phyloP scores from a whole-genome alignment of 768 basidiomycete genomes.

The Cystofilobasidium macerans region DNA sequence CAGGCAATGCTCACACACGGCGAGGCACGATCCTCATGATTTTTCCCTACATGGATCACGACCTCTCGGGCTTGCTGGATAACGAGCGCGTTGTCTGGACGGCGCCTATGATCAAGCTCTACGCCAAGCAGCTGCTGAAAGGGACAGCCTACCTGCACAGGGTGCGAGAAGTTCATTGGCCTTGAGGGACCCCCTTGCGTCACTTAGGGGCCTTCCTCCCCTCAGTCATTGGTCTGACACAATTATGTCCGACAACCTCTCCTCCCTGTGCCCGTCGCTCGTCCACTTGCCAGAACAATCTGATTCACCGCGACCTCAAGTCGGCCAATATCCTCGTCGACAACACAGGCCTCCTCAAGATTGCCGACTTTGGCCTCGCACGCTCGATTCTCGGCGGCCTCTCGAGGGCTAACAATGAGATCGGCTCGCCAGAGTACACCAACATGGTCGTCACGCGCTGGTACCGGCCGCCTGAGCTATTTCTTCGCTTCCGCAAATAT shows the following conservation, averaged over 20 bases:
- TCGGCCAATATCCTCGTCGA: slow-evolving; percentile 92
- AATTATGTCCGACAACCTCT: too few relatives aligned
- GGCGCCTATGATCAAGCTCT: slow-evolving; percentile 81
- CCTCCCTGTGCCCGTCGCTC: background rate
- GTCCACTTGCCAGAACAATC: slow-evolving; percentile 58
- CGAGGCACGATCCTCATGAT: slow-evolving; percentile 92
- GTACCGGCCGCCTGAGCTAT: slow-evolving; percentile 86
- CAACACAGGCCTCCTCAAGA: slow-evolving; percentile 67
- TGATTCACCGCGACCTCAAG: slow-evolving; percentile 97
- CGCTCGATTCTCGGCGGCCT: slow-evolving; percentile 38
- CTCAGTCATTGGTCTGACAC: too few relatives aligned
- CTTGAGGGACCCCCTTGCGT: background rate
- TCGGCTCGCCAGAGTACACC: slow-evolving; percentile 62
- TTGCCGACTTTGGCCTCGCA: slow-evolving; percentile 95
- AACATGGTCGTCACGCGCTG: slow-evolving; percentile 87
- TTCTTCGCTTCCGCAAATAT: slow-evolving; percentile 79
- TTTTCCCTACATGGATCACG: slow-evolving; percentile 99
- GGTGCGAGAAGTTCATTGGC: slow-evolving; percentile 44
- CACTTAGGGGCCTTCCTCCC: too few relatives aligned
- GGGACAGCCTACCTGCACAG: slow-evolving; percentile 93
- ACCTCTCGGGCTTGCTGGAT: slow-evolving; percentile 84
- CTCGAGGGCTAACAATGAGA: slow-evolving; percentile 23
- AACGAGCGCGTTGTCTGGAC: slow-evolving; percentile 62
- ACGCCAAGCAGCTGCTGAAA: slow-evolving; percentile 91
- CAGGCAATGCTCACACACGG: slow-evolving; percentile 50